Evolutionary conservation across 2,329 filamentous ascomycete genomes (phyloP), one percentile per base, ranked within the genome.

Genomic region (Fusarium transvaalense): DNA sequence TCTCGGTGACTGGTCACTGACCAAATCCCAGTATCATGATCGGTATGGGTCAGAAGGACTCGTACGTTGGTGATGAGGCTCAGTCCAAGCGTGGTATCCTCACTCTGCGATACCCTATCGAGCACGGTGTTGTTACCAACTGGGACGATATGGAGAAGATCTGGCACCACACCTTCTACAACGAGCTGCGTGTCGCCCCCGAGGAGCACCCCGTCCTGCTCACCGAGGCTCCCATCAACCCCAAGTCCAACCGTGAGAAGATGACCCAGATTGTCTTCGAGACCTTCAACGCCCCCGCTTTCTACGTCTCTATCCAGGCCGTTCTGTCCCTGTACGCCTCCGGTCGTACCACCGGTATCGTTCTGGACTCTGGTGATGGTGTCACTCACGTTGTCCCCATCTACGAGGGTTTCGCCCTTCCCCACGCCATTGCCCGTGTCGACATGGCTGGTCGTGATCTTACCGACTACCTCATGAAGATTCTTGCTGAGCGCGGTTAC

Each of bases 61-160:
- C 96, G 72, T 99, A 99, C 82, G 96, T 99, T 78, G 96, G 96
- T 89, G 96, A 99, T 87, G 96, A 99, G 89, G 96, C 96, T 86
- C 96, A 99, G 89, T 99, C 96, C 83, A 99, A 99, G 94, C 95
- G 96, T 96, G 96, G 96, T 97, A 98, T 99, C 87, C 91, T 99
- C 78, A 98, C 95, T 73, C 90, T 99, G 82, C 92, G 96, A 88
- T 99, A 99, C 87, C 96, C 96, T 82, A 99, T 99, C 83, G 96
- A 99, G 90, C 96, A 99, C 91, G 96, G 96, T 96, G 96, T 99
- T 79, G 96, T 99, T 82, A 99, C 96, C 87, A 98, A 98, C 93
- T 99, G 96, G 96, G 96, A 99, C 84, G 96, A 98, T 85, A 98
- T 98, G 96, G 96, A 98, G 89, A 98, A 98, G 92, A 98, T 99